Conservation (phyloP, 83 land plant species). For the Larix sibirica region DNA sequence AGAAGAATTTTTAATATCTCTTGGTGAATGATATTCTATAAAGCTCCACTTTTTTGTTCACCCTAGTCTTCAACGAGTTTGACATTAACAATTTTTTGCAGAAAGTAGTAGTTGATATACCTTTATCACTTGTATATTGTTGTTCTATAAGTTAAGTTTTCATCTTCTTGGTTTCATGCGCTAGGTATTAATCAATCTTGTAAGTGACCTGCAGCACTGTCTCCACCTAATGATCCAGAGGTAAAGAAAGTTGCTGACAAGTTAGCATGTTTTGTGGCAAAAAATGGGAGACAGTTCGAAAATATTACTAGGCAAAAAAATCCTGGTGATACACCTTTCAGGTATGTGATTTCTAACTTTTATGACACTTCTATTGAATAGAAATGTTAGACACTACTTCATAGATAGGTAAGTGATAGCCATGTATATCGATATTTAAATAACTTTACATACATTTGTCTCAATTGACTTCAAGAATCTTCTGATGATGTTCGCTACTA, state of each 20-base stretch:
- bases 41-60: too few species aligned
- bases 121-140: background rate
- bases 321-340: slow-evolving; percentile 94
- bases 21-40: too few species aligned
- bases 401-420: background rate
- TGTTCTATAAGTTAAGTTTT: slow-evolving; percentile 23
- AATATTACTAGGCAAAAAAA: slow-evolving; percentile 91
- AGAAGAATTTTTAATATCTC: too few species aligned
- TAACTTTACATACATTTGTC: background rate
- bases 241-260: slow-evolving; percentile 98
- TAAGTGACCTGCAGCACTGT: slow-evolving; percentile 90
- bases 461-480: background rate
- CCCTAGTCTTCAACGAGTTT: too few species aligned
- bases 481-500: background rate
- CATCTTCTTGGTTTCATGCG: slow-evolving; percentile 66
- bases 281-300: slow-evolving; percentile 97
- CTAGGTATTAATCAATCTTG: slow-evolving; percentile 87
- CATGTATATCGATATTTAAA: background rate
- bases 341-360: slow-evolving; percentile 44
- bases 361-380: background rate
- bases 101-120: background rate
- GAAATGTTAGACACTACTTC: background rate
- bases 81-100: too few species aligned
- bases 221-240: slow-evolving; percentile 80
- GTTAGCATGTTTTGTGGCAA: slow-evolving; percentile 97